Base-by-base conservation (phyloP, 371 early-diverging fungal species). In the Circinella umbellata region DNA sequence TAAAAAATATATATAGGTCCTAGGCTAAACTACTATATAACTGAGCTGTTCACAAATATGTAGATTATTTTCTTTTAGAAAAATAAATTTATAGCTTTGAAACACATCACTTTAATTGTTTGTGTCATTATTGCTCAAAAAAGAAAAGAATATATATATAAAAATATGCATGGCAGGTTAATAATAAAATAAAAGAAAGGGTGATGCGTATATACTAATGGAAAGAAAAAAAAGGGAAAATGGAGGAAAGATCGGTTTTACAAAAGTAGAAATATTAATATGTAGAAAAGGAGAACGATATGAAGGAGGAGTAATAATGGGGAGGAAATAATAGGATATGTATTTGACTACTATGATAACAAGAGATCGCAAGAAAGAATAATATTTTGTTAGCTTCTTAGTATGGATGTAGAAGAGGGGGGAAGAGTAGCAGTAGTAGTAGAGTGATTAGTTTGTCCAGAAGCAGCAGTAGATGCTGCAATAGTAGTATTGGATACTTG, bases 391-490 rank as follows among this genome's bases (percentile, higher is more conserved):
- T 42, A 42, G 11, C 42, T 42, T 42, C 3, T 42, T 42, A 6
- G 11, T 3, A 42, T 42, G 42, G 42, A 42, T 42, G 42, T 9
- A 9, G 42, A 42, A 9, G 42, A 42, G 6, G 6, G 11, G 3
- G 42, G 11, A 42, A 1, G 69, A n/a, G 18, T 48, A 64, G 20
- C 4, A 90, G 72, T 94, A 95, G 35, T 39, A 10, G 4, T 42
- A 42, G 42, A 6, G 11, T 42, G 11, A 42, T 42, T 6, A 11
- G 42, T 9, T 42, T 27, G 91, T 80, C 37, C 87, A 79, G 63
- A 96, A 79, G 63, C 92, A 95, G 36, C 95, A 92, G 67, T 94
- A 92, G 76, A 96, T 96, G 17, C 84, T 82, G 53, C 18, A 13
- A 34, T 57, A 7, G 20, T 57, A 20, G 57, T 34, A 34, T 36